Conservation (phyloP, 345 rosid species). For the Ceriops zippeliana region DNA sequence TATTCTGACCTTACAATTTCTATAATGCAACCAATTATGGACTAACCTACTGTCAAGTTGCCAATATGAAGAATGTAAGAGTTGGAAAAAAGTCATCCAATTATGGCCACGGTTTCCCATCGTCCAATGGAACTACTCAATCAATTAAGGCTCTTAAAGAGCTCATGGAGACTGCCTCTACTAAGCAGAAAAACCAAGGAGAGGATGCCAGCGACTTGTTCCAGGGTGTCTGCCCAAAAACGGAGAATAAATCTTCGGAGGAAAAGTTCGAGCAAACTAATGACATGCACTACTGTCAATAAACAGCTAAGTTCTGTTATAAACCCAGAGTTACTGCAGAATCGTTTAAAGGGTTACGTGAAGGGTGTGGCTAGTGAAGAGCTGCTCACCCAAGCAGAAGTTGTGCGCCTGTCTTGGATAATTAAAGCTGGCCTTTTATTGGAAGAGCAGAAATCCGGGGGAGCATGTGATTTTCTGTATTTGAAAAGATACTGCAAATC, state of each 20-base stretch:
- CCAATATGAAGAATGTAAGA: slow-evolving; percentile 38
- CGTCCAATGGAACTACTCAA: slow-evolving; percentile 38
- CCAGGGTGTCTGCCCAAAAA: slow-evolving; percentile 77
- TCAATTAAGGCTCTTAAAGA: slow-evolving; percentile 64
- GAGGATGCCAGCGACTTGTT: slow-evolving; percentile 57
- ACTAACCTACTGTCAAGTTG: slow-evolving; percentile 33
- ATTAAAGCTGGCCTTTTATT: slow-evolving; percentile 73
- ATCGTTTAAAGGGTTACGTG: slow-evolving; percentile 67
- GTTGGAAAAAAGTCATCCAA: slow-evolving; percentile 51
- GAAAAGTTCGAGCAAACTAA: slow-evolving; percentile 35
- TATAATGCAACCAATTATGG: slow-evolving; percentile 44
- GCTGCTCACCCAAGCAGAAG: slow-evolving; percentile 75
- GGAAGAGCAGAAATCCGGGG: slow-evolving; percentile 81
- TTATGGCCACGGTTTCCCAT: slow-evolving; percentile 44
- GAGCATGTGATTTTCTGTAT: slow-evolving; percentile 4
- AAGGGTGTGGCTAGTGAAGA: slow-evolving; percentile 69
- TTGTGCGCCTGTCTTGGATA: slow-evolving; percentile 67
- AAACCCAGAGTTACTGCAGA: slow-evolving; percentile 57
- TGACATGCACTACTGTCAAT: slow-evolving; percentile 24
- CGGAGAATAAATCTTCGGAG: slow-evolving; percentile 56
- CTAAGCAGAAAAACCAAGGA: slow-evolving; percentile 23
- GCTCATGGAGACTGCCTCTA: slow-evolving; percentile 40
- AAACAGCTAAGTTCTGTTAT: slow-evolving; percentile 42
- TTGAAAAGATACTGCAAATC: too few species aligned
- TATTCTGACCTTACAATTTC: slow-evolving; percentile 46